Evolutionary conservation across 2,329 filamentous ascomycete genomes (phyloP).

Genomic region (Lachnellula subtilissima): DNA sequence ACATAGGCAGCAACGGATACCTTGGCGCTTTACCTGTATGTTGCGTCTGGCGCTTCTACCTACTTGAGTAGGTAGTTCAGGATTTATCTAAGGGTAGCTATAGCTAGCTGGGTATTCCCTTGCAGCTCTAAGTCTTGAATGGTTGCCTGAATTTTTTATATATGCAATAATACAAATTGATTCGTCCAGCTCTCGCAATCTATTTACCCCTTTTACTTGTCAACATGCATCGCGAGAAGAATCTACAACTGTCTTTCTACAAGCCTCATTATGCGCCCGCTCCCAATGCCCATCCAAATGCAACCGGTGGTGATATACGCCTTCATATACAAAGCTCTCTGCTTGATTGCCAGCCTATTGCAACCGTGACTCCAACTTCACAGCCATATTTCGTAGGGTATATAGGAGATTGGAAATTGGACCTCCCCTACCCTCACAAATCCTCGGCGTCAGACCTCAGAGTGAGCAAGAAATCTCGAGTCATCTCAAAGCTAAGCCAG

Average conservation of each 20-base stretch:
- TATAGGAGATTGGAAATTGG: background rate
- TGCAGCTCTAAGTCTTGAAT: background rate
- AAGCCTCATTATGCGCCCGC: slow-evolving; percentile 24
- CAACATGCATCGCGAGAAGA: slow-evolving; percentile 12
- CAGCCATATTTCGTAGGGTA: background rate
- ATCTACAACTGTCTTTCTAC: slow-evolving; percentile 28
- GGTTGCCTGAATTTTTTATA: background rate
- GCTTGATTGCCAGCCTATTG: slow-evolving; percentile 8
- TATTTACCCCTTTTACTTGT: slow-evolving; percentile 16
- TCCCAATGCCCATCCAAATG: slow-evolving; percentile 29
- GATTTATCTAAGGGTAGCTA: too few species aligned
- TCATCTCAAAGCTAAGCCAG: slow-evolving; percentile 96
- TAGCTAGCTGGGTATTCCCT: background rate
- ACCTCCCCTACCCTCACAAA: slow-evolving; percentile 14
- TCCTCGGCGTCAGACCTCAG: slow-evolving; percentile 42
- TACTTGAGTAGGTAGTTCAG: too few species aligned
- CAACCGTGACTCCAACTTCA: slow-evolving; percentile 1
- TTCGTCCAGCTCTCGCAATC: background rate
- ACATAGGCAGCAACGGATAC: too few species aligned
- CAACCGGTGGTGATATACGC: slow-evolving; percentile 15
- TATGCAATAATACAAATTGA: background rate
- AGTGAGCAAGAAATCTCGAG: slow-evolving; percentile 74
- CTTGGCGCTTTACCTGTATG: too few species aligned
- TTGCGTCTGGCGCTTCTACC: too few species aligned
- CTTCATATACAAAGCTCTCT: slow-evolving; percentile 29